Conservation (phyloP, 768 basidiomycete genomes). For the Leucogyrophana mollusca region DNA sequence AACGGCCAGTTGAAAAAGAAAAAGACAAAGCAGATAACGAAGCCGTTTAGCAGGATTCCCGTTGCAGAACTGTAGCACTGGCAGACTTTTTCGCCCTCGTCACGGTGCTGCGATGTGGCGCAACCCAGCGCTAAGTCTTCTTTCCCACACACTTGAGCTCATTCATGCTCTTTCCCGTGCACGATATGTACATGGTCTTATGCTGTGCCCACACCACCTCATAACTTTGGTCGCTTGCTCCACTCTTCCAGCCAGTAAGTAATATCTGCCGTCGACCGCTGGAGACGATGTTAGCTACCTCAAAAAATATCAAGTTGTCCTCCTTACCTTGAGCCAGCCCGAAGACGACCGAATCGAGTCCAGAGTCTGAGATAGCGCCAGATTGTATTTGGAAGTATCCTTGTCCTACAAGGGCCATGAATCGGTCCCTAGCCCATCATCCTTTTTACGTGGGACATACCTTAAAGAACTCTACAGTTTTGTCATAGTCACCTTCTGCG, state of each 20-base stretch:
- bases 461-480: constrained; percentile 73
- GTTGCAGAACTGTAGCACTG: too few species aligned
- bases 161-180: neutral
- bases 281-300: constrained; percentile 1
- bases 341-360: constrained; percentile 64
- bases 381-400: constrained; percentile 67
- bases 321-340: constrained; percentile 59
- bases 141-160: too few species aligned
- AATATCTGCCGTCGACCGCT: constrained; percentile 64
- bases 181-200: constrained; percentile 1
- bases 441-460: constrained; percentile 35
- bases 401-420: constrained; percentile 43
- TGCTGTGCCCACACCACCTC: too few species aligned
- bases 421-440: constrained; percentile 5
- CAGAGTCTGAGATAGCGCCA: constrained; percentile 62
- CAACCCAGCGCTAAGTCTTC: too few species aligned
- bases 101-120: too few species aligned
- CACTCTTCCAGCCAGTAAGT: constrained; percentile 50
- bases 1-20: constrained; percentile 12
- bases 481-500: constrained; percentile 64
- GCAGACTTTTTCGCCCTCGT: too few species aligned
- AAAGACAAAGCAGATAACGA: constrained; percentile 7
- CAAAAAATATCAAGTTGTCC: neutral
- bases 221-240: constrained; percentile 8
- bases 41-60: neutral